A percentile compares a stretch with the other conserved stretches of the same genome.
Evolutionary conservation across 805 yeast species (phyloP).

Genomic region (Candida koratica): DNA sequence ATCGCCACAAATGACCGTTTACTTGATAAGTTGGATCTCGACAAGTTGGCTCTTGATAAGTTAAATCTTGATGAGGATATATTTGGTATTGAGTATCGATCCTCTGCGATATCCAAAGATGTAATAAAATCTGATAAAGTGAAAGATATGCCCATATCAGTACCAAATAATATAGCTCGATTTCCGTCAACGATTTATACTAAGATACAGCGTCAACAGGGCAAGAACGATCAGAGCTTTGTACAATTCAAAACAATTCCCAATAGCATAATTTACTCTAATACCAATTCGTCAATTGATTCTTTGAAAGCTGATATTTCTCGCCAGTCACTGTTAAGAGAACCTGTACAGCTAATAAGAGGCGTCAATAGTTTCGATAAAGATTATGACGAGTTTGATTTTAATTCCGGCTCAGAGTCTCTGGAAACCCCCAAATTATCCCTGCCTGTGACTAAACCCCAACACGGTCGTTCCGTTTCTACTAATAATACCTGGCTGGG

Average conservation of each 20-base stretch:
- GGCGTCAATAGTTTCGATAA: background rate
- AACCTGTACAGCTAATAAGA: background rate
- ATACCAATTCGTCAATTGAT: constrained; percentile 22
- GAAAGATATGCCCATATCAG: background rate
- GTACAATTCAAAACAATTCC: constrained; percentile 17
- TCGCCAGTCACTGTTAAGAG: constrained; percentile 6
- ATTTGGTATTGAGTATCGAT: background rate
- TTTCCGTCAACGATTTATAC: constrained; percentile 4
- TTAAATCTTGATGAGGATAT: constrained; percentile 7
- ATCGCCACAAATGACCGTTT: constrained; percentile 41
- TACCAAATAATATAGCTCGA: constrained; percentile 4
- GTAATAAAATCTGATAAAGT: background rate
- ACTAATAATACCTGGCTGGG: constrained; percentile 2
- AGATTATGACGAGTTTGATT: constrained; percentile 17
- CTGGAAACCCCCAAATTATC: constrained; percentile 9
- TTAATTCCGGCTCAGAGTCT: constrained; percentile 17
- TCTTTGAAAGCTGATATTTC: constrained; percentile 25
- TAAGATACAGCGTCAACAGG: background rate
- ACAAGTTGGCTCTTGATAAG: constrained; percentile 21
- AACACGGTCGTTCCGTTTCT: constrained; percentile 5
- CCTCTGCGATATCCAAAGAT: background rate
- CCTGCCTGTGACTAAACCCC: background rate
- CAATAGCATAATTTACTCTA: constrained; percentile 19
- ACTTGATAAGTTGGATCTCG: constrained; percentile 35
- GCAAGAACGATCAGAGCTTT: background rate